These are phyloP conservation scores for Mucor indicus DNA, from an alignment of 371 early-diverging fungal genomes.

Conservation along the genomic window DNA sequence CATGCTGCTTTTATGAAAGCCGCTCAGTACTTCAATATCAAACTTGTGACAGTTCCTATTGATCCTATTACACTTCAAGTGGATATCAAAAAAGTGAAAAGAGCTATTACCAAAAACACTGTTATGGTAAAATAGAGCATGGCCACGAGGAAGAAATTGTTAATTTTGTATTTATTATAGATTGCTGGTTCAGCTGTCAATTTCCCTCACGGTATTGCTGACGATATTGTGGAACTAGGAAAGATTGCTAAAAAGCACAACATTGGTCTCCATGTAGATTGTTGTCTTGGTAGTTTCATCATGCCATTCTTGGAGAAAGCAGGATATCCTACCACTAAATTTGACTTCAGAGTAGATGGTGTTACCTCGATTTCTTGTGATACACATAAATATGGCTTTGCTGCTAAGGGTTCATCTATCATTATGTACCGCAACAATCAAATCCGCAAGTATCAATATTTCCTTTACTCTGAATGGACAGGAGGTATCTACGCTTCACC, in stretches of 20 bases:
- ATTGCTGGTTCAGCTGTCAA: conserved; percentile 91
- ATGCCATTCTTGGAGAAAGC: conserved; percentile 93
- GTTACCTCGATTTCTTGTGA: conserved; percentile 96
- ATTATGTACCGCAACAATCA: conserved; percentile 83
- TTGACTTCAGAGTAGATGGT: conserved; percentile 91
- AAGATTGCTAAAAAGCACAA: conserved; percentile 78
- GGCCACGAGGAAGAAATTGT: neutral
- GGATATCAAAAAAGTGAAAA: conserved; percentile 66
- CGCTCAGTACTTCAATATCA: conserved; percentile 86
- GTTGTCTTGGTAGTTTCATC: conserved; percentile 95
- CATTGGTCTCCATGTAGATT: conserved; percentile 92
- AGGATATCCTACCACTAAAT: conserved; percentile 76
- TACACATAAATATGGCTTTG: conserved; percentile 97
- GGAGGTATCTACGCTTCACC: conserved; percentile 97
- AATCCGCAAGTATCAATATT: conserved; percentile 90
- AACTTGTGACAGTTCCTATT: conserved; percentile 80
- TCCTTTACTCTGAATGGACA: conserved; percentile 87
- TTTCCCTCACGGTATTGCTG: conserved; percentile 93
- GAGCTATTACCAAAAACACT: conserved; percentile 88
- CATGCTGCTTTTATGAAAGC: conserved; percentile 98
- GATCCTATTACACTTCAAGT: conserved; percentile 78
- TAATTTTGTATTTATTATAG: conserved; percentile 18
- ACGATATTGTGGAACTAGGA: conserved; percentile 83
- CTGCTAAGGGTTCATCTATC: conserved; percentile 96
- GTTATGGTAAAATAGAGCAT: conserved; percentile 58